Evolutionary conservation across 768 basidiomycete species (phyloP).

Genomic region (Mycena albidolilacea): DNA sequence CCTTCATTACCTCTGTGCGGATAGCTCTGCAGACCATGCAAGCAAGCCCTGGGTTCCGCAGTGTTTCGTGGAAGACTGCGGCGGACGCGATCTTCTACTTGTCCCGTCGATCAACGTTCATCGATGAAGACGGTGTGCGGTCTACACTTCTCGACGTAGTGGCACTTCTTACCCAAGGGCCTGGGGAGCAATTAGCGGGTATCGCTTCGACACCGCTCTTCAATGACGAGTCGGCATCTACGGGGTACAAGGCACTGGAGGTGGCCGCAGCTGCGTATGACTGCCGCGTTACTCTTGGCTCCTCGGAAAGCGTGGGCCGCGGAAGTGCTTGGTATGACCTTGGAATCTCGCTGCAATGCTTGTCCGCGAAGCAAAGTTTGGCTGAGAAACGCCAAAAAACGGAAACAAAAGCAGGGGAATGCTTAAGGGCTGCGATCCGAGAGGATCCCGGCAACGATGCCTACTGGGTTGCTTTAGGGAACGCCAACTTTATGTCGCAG

Average conservation of each 20-base stretch:
- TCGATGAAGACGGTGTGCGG: slow-evolving; percentile 58
- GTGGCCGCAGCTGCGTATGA: slow-evolving; percentile 72
- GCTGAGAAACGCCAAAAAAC: slow-evolving; percentile 50
- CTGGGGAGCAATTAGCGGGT: slow-evolving; percentile 58
- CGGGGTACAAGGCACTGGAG: slow-evolving; percentile 58
- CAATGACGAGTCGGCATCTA: slow-evolving; percentile 43
- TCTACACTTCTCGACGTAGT: slow-evolving; percentile 51
- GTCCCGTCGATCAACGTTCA: slow-evolving; percentile 65
- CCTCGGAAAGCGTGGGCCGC: slow-evolving; percentile 62
- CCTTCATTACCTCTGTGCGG: slow-evolving; percentile 74
- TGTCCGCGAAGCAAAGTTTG: slow-evolving; percentile 53
- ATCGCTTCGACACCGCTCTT: slow-evolving; percentile 54
- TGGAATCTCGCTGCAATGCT: slow-evolving; percentile 70
- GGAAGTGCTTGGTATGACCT: slow-evolving; percentile 85
- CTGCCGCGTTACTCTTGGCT: slow-evolving; percentile 71
- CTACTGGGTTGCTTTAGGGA: slow-evolving; percentile 90
- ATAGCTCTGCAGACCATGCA: slow-evolving; percentile 65
- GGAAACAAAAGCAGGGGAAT: slow-evolving; percentile 62
- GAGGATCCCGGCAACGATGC: slow-evolving; percentile 78
- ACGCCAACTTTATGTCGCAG: slow-evolving; percentile 75
- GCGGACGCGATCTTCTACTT: slow-evolving; percentile 84
- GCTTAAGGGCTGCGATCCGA: slow-evolving; percentile 80
- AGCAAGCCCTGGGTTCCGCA: slow-evolving; percentile 73
- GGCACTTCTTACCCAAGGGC: slow-evolving; percentile 56
- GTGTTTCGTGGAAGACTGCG: slow-evolving; percentile 86